phyloP scores from a whole-genome alignment of 2,329 filamentous ascomycete species.

The Aspergillus proliferans region DNA sequence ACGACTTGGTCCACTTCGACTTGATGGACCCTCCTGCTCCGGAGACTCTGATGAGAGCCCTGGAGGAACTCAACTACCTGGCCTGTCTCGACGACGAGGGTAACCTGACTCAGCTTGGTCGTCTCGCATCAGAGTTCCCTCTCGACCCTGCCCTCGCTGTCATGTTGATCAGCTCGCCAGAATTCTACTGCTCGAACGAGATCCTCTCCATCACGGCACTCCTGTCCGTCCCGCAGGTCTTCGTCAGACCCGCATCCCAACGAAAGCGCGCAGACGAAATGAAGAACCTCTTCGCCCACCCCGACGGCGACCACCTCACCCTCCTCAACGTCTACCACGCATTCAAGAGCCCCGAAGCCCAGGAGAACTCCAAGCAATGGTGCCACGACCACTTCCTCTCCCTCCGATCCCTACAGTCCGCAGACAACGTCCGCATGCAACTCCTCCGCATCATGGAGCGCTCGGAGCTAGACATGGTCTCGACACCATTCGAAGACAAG shows the following conservation, averaged over 20 bases:
- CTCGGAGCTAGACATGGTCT: slow-evolving; percentile 75
- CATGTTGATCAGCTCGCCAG: slow-evolving; percentile 94
- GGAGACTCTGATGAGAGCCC: slow-evolving; percentile 94
- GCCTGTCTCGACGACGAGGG: slow-evolving; percentile 95
- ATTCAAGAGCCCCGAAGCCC: slow-evolving; percentile 70
- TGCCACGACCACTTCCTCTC: slow-evolving; percentile 96
- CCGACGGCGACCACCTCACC: slow-evolving; percentile 90
- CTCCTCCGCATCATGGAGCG: slow-evolving; percentile 96
- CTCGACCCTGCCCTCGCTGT: slow-evolving; percentile 90
- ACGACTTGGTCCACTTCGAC: slow-evolving; percentile 96
- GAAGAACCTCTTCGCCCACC: slow-evolving; percentile 89
- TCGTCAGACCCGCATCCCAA: slow-evolving; percentile 76
- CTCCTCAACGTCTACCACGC: slow-evolving; percentile 97
- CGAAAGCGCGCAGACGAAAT: slow-evolving; percentile 94
- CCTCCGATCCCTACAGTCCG: slow-evolving; percentile 78
- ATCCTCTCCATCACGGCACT: slow-evolving; percentile 91
- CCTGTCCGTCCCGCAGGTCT: slow-evolving; percentile 89
- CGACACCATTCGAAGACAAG: slow-evolving; percentile 87
- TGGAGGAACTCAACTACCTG: slow-evolving; percentile 96
- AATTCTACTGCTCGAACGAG: slow-evolving; percentile 98
- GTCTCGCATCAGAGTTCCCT: slow-evolving; percentile 88
- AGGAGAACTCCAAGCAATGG: slow-evolving; percentile 78
- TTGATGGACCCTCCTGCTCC: slow-evolving; percentile 97
- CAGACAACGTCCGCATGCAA: slow-evolving; percentile 88
- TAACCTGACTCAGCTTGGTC: slow-evolving; percentile 78